Evolutionary conservation across 202 grass and related monocot species (phyloP), one percentile per base, ranked within the genome.

Genomic region (Saccharum hybrid): DNA sequence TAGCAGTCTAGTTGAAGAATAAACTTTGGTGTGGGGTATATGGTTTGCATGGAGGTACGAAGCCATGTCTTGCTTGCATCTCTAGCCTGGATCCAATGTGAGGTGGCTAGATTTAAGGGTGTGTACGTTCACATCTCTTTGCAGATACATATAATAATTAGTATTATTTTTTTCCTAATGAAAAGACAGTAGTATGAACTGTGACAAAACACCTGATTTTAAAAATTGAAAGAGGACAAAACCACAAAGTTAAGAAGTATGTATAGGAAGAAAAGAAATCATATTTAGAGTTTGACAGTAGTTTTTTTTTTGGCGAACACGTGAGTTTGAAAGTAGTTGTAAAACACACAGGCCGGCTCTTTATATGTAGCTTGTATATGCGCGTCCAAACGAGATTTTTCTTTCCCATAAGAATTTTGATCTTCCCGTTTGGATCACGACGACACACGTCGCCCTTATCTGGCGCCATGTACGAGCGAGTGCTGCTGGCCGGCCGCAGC

Each of bases 81-180:
- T 70, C 18, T 22, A 69, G n/a, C 18, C 22, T 43, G 7, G 37
- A 70, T 23, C 54, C 54, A 21, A 7, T 21, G 2, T 56, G 52
- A 56, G 7, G 54, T 59, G 54, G 54, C 19, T 59, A 59, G 11
- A 42, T 23, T 6, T 16, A 54, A 51, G 66, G 63, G 26, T 84
- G 52, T 16, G 75, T 42, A 33, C 5, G 46, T 14, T 49, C 52
- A 8, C 18, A 56, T 54, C 15, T 54, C 48, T 54, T 54, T 19
- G 49, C 3, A 8, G 16, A 19, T 54, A 54, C 3, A 56, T 10
- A 40, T 10, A 40, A 78, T 41, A 74, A 34, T 74, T 41, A 36
- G 14, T 78, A 42, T 59, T 70, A 3, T 85, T 38, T 43, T 56
- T 49, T 11, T 41, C 3, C 42, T 65, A 56, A 79, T n/a, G 33